Evolutionary conservation across 148 eudicot species (phyloP), one percentile per base, ranked within the genome.

Genomic region (Silene latifolia): DNA sequence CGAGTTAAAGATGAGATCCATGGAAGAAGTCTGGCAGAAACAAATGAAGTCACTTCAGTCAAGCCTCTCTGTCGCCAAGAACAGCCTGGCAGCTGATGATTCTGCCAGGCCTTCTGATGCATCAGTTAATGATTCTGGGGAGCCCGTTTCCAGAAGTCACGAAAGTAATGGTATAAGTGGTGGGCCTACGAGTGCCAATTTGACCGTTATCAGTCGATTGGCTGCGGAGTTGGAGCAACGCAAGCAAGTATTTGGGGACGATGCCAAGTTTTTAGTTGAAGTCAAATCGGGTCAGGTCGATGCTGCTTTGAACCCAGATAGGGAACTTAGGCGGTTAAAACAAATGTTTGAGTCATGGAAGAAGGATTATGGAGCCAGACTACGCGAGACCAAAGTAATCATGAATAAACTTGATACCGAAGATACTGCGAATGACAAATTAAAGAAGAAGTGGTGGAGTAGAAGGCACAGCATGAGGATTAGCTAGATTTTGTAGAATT

Each of bases 11-110:
- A 95, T 95, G 98, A 95, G 92, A 74, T 95, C 98, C 59, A 95
- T 95, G 98, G 98, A 95, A 86, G 98, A 95, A 77, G 86, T 90
- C 13, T 95, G 98, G 98, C 98, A 95, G 80, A 95, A 89, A 80
- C 97, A 95, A 76, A 95, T 95, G 98, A 85, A 93, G 71, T 95
- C 98, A 17, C 92, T 95, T 13, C 98, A 95, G 73, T 92, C 98
- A 7, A 95, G 98, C 77, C 97, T 95, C 20, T 89, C 92, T 59
- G 84, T 90, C 42, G 98, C 97, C 1, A 95, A 90, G 82, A 90
- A 82, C 74, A 90, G 96, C 84, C 82, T 95, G 10, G 89, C 91
- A 4, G 77, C 87, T 2, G 97, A 91, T 18, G 93, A 88, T 48
- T 91, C 97, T 0, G 87, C 77, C 4, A 87, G 98, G 65, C 85